These are phyloP conservation scores for Kodamaea hsintzibuensis DNA, from an alignment of 805 yeast species.

Conservation along the genomic window DNA sequence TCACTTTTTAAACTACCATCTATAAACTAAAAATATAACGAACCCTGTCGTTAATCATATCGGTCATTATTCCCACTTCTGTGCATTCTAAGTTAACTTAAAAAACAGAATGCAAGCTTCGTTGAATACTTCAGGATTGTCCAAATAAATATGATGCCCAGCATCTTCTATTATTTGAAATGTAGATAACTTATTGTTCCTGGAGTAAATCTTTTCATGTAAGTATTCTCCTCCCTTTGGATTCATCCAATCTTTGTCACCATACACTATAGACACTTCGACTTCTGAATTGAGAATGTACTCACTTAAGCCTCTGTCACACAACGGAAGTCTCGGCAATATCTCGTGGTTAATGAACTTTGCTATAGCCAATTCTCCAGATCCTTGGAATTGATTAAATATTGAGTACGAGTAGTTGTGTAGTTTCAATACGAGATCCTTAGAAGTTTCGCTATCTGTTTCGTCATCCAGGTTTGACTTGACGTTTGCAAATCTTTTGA, in stretches of 20 bases:
- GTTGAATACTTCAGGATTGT: conserved; percentile 38
- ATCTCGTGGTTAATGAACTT: conserved; percentile 42
- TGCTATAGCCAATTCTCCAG: conserved; percentile 46
- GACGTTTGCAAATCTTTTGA: conserved; percentile 36
- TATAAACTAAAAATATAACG: neutral
- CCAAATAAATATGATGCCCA: conserved; percentile 46
- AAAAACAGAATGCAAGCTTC: conserved; percentile 2
- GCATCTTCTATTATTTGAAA: conserved; percentile 32
- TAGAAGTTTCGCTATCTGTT: neutral
- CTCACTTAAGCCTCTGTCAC: conserved; percentile 40
- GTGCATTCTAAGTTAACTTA: neutral
- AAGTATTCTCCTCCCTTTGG: conserved; percentile 37
- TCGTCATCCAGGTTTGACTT: conserved; percentile 17
- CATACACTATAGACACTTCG: conserved; percentile 38
- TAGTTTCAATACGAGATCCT: conserved; percentile 31
- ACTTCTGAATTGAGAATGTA: conserved; percentile 24
- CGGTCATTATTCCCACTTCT: too few relatives aligned
- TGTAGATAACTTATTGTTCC: conserved; percentile 13
- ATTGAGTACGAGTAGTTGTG: conserved; percentile 43
- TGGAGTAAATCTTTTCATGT: conserved; percentile 23
- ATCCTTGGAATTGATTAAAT: conserved; percentile 44
- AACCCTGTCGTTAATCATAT: neutral
- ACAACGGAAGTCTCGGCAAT: conserved; percentile 38
- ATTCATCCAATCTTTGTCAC: conserved; percentile 49
- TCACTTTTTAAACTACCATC: too few relatives aligned